Evolutionary conservation across 192 early-diverging fungal genomes (phyloP), one percentile per base, ranked within the genome.

Genomic region (Helicostylum pulchrum): DNA sequence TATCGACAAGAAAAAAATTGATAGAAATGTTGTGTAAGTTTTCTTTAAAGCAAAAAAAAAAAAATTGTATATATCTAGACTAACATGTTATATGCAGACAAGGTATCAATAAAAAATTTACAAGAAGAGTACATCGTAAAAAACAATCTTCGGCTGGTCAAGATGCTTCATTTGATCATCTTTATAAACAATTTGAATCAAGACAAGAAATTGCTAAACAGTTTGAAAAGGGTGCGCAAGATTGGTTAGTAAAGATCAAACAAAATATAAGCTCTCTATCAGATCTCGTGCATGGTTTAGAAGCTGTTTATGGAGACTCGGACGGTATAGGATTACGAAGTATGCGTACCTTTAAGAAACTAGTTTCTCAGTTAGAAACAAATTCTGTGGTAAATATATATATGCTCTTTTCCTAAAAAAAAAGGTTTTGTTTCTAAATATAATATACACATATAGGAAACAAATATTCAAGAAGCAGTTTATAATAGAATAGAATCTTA

Each of bases 81-180:
- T 19, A 7, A 12, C 17, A 48, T 7, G 44, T 57, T 67, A 55
- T 42, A 15, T 47, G 45, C 73, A 89, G 87, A 23, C 91, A 91
- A 66, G 91, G 91, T 6, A 83, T 92, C 63, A 88, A 80, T 70
- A 90, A 90, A 67, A 85, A 83, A 34, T 75, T 85, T 45, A 80
- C 83, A 36, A 64, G 88, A 31, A 81, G 82, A 42, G 83, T 84
- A 0, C 87, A 88, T 48, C 76, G 81, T 69, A 51, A 90, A 21
- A 85, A 86, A 58, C 86, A 90, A 53, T 80, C 82, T 26, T 78
- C 72, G 47, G 72, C 79, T 1, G 78, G 77, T 14, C 62, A 67
- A 21, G 88, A 89, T 62, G 77, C 77, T 21, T 51, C 81, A n/a
- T 89, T 84, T 64, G 85, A 88, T 39, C 78, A 77, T 0, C 74